Base-by-base conservation (phyloP, 2,329 filamentous ascomycete species). In the Colletotrichum chlorophyti region DNA sequence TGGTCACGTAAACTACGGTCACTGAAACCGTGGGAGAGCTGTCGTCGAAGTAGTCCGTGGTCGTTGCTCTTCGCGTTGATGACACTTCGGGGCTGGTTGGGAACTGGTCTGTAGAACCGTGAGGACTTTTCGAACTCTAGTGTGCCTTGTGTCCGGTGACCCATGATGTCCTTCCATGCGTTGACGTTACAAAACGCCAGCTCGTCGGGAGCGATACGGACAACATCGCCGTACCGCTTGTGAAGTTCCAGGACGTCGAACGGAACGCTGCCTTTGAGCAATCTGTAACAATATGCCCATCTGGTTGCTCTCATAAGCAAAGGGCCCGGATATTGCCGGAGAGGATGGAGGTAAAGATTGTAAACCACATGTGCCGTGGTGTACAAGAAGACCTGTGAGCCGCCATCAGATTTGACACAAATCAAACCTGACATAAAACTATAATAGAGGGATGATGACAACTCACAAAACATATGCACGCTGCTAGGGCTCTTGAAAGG, bases 1-100 rank as follows among this genome's bases (percentile, higher is more conserved):
- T 74, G 70, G 4, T 66, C 66, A 17, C 63, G 60, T 64, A 75
- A 59, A 46, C 67, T 47, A 47, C 63, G 53, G n/a, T 68, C 62
- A 17, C 62, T 61, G 60, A 75, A 75, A 17, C 65, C 70, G 24
- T 67, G 68, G 0, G 53, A 63, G 11, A 75, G 54, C 24, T 53
- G 37, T 8, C 59, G 53, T 4, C 69, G 60, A 8, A 64, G 54
- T 8, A 61, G 57, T 8, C 46, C 27, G 19, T 70, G 68, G 17
- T 62, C 47, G 1, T 47, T 46, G 9, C 58, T 48, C 5, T 54
- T 35, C 4, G 59, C 46, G 8, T 45, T 54, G 35, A 69, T 43
- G n/a, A 69, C 58, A 8, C 29, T 49, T 3, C 14, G 19, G 4
- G 35, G 52, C 0, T 41, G 23, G 7, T 26, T 34, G 2, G 6